These are phyloP conservation scores for Tanozyma kutaoensis DNA, from an alignment of 805 yeast species.

Conservation along the genomic window DNA sequence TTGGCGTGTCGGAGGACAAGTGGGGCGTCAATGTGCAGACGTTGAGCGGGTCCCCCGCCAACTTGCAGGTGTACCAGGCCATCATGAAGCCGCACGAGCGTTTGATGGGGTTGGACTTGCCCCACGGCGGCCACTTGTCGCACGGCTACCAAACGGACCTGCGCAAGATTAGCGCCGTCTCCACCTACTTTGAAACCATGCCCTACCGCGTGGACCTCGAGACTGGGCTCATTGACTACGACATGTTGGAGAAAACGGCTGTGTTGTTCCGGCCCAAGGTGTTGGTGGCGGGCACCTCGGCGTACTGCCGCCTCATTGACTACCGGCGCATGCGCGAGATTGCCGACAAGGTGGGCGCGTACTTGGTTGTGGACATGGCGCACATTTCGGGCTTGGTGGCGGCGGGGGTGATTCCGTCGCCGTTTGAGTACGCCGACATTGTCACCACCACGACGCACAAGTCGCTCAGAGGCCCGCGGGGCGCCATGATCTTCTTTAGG, in stretches of 20 bases:
- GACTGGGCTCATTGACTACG: conserved; percentile 90
- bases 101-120: conserved; percentile 93
- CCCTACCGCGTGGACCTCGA: conserved; percentile 82
- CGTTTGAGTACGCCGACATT: conserved; percentile 86
- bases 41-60: conserved; percentile 93
- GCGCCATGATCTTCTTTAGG: conserved; percentile 96
- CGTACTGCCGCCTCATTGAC: conserved; percentile 84
- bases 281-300: conserved; percentile 94
- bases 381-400: conserved; percentile 94
- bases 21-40: conserved; percentile 99
- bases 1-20: conserved; percentile 55
- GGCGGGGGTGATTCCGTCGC: conserved; percentile 87
- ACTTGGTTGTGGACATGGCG: conserved; percentile 90
- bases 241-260: conserved; percentile 71
- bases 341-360: conserved; percentile 89
- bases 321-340: conserved; percentile 83
- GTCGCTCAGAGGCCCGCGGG: conserved; percentile 97
- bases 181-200: conserved; percentile 95
- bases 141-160: conserved; percentile 93
- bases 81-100: conserved; percentile 82
- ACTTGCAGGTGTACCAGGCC: conserved; percentile 84
- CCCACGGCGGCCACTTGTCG: conserved; percentile 96
- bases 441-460: conserved; percentile 98
- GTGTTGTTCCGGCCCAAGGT: conserved; percentile 86
- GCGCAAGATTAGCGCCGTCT: conserved; percentile 81